Evolutionary conservation across 2,329 filamentous ascomycete species (phyloP).

Genomic region (Fusarium duplospermum): DNA sequence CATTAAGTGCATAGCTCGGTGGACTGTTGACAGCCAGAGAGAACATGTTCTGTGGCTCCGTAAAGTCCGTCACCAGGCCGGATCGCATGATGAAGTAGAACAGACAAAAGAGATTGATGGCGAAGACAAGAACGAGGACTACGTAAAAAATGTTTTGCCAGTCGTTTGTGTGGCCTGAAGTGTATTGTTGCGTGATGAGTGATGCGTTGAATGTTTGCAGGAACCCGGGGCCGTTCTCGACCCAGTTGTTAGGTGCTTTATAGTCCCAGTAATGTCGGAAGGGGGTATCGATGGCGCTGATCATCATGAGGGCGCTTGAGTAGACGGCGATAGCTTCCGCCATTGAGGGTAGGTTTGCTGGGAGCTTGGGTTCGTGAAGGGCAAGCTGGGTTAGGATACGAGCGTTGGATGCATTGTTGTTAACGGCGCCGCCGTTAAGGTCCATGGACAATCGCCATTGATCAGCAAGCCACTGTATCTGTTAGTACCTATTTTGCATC

Average conservation of each 20-base stretch:
- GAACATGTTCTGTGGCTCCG: conserved; percentile 81
- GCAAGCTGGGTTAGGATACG: conserved; percentile 67
- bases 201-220: conserved; percentile 72
- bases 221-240: conserved; percentile 55
- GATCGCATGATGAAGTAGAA: conserved; percentile 66
- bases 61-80: conserved; percentile 80
- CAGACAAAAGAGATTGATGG: conserved; percentile 74
- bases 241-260: conserved; percentile 41
- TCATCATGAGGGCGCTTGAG: conserved; percentile 73
- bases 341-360: conserved; percentile 70
- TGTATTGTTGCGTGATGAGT: conserved; percentile 75
- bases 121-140: conserved; percentile 73
- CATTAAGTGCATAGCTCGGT: conserved; percentile 51
- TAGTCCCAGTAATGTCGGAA: conserved; percentile 70
- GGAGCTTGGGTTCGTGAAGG: conserved; percentile 55
- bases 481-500: conserved; percentile 13
- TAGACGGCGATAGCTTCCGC: conserved; percentile 80
- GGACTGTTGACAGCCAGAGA: conserved; percentile 73
- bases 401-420: conserved; percentile 68
- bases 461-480: conserved; percentile 57
- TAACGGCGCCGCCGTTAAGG: conserved; percentile 65
- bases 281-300: conserved; percentile 68
- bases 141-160: conserved; percentile 77
- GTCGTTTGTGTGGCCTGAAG: conserved; percentile 68
- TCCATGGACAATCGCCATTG: conserved; percentile 67